Evolutionary conservation across 1,284 basidiomycete species (phyloP).

Genomic region (Stygiomarasmius scandens): DNA sequence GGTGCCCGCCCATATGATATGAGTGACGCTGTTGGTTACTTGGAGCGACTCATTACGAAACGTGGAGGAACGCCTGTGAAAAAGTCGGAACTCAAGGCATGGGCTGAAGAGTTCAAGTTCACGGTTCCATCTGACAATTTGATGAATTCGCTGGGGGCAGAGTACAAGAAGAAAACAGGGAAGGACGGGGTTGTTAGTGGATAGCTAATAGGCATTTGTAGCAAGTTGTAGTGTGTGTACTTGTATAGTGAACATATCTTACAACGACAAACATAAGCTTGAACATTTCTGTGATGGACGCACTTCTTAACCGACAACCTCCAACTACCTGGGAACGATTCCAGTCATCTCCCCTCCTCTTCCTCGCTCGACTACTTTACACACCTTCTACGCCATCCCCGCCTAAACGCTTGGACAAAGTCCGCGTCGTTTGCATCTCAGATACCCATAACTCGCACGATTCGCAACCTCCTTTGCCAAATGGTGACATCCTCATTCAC

Average conservation of each 20-base stretch:
- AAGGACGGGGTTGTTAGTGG: background rate
- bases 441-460: constrained; percentile 42
- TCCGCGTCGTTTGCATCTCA: constrained; percentile 38
- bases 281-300: no score
- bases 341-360: constrained; percentile 5
- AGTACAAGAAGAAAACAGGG: constrained; percentile 4
- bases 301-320: constrained; percentile 4
- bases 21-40: constrained; percentile 9
- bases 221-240: no score
- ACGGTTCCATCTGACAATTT: constrained; percentile 4
- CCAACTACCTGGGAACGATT: background rate
- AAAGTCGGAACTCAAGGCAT: constrained; percentile 1
- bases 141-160: constrained; percentile 1
- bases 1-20: constrained; percentile 8
- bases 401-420: no score
- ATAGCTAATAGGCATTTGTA: background rate
- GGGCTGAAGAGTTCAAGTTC: constrained; percentile 11
- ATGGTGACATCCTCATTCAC: constrained; percentile 48
- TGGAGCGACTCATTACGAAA: constrained; percentile 6
- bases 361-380: background rate
- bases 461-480: constrained; percentile 33
- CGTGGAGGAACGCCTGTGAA: constrained; percentile 7
- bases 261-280: no score
- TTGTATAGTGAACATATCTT: no score
- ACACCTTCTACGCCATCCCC: no score